phyloP scores from a whole-genome alignment of 2,329 filamentous ascomycete genomes.

The Alternaria rosae region DNA sequence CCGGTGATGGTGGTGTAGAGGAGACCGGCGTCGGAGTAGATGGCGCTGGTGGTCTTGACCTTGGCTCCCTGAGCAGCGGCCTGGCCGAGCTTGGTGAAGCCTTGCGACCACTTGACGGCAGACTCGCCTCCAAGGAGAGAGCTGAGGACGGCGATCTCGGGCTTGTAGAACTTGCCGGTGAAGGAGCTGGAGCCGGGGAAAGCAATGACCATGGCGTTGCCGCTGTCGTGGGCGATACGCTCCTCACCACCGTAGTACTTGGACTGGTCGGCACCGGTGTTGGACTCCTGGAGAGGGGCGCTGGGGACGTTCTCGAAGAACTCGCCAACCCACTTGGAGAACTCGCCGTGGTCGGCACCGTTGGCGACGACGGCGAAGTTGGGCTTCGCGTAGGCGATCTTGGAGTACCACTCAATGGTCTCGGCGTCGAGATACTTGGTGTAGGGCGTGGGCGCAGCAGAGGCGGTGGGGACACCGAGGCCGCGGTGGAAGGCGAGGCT shows the following conservation, averaged over 20 bases:
- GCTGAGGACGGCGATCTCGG: slow-evolving; percentile 85
- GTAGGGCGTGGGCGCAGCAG: slow-evolving; percentile 73
- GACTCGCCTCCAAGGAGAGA: slow-evolving; percentile 90
- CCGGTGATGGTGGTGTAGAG: slow-evolving; percentile 84
- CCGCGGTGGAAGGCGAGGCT: slow-evolving; percentile 90
- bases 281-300: slow-evolving; percentile 51
- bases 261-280: slow-evolving; percentile 68
- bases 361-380: slow-evolving; percentile 94
- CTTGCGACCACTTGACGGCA: slow-evolving; percentile 92
- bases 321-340: slow-evolving; percentile 89
- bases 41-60: slow-evolving; percentile 76
- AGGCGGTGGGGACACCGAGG: slow-evolving; percentile 80
- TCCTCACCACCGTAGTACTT: slow-evolving; percentile 97
- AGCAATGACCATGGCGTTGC: slow-evolving; percentile 86
- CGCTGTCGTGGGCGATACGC: slow-evolving; percentile 76
- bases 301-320: slow-evolving; percentile 81
- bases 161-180: slow-evolving; percentile 78
- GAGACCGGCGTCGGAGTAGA: slow-evolving; percentile 94
- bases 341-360: slow-evolving; percentile 76
- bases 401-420: slow-evolving; percentile 76
- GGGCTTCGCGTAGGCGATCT: slow-evolving; percentile 81
- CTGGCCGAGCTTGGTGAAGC: slow-evolving; percentile 90
- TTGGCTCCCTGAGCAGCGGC: slow-evolving; percentile 70
- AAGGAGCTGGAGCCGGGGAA: slow-evolving; percentile 89
- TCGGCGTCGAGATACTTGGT: slow-evolving; percentile 82